phyloP scores from a whole-genome alignment of 805 yeast genomes.

The Candida pini region DNA sequence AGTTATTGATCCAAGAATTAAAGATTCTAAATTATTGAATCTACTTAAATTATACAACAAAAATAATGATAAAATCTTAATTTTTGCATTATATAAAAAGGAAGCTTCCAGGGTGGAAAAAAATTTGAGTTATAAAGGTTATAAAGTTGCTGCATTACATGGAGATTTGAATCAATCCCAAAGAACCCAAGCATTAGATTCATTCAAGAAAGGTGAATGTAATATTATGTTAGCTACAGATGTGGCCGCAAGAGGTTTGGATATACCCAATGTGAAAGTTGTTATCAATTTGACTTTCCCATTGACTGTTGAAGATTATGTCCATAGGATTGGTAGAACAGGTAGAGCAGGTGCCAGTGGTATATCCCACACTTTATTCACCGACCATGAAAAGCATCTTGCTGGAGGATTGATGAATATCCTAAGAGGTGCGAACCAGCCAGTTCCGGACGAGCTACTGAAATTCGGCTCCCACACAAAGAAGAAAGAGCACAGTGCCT shows the following conservation, averaged over 20 bases:
- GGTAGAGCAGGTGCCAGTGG: constrained; percentile 98
- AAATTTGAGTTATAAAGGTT: constrained; percentile 66
- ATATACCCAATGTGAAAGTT: constrained; percentile 93
- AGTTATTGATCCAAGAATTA: constrained; percentile 76
- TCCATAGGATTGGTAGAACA: constrained; percentile 95
- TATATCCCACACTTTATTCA: constrained; percentile 89
- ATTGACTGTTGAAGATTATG: constrained; percentile 92
- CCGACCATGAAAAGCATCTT: constrained; percentile 93
- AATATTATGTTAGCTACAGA: constrained; percentile 89
- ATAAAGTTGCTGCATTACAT: constrained; percentile 85
- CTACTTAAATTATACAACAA: constrained; percentile 69
- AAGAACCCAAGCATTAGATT: constrained; percentile 80
- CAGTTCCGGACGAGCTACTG: constrained; percentile 89
- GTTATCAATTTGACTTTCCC: constrained; percentile 96
- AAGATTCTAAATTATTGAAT: constrained; percentile 70
- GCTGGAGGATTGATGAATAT: constrained; percentile 93
- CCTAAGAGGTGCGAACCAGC: constrained; percentile 88
- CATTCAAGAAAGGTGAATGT: constrained; percentile 76
- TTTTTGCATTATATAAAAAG: constrained; percentile 93
- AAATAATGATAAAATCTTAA: constrained; percentile 73
- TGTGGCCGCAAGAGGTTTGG: constrained; percentile 98
- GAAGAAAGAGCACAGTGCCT: constrained; percentile 96
- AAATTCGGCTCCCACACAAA: constrained; percentile 98
- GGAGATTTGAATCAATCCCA: constrained; percentile 93
- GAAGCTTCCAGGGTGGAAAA: constrained; percentile 92